Conservation (phyloP, 257 asterid species). For the Forsythia viridissima region DNA sequence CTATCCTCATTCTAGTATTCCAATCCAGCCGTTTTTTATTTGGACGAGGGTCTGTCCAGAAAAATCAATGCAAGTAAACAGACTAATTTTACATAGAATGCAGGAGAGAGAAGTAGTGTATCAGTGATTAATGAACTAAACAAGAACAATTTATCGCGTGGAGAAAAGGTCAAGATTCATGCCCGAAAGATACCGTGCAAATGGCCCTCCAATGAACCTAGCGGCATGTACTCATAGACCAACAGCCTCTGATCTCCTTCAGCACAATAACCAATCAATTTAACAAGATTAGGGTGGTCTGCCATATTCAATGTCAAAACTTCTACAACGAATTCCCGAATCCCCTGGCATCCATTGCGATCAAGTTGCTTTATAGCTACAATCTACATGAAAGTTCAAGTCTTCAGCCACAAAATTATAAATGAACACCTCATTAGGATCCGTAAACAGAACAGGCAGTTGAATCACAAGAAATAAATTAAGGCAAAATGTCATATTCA, state of each 20-base stretch:
- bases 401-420: neutral
- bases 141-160: neutral
- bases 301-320: conserved; percentile 45
- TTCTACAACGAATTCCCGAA: conserved; percentile 45
- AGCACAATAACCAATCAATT: conserved; percentile 49
- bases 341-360: conserved; percentile 49
- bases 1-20: conserved; percentile 47
- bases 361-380: conserved; percentile 58
- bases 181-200: conserved; percentile 33
- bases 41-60: conserved; percentile 21
- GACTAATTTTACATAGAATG: neutral
- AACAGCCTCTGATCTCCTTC: conserved; percentile 52
- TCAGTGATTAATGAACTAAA: neutral
- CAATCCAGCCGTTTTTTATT: conserved; percentile 33
- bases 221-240: conserved; percentile 55
- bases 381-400: conserved; percentile 28
- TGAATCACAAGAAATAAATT: neutral
- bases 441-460: neutral
- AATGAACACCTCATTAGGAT: neutral
- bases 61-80: neutral
- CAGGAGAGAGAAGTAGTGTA: neutral
- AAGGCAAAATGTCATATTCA: neutral
- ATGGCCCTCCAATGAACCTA: conserved; percentile 54
- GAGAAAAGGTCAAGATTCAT: neutral
- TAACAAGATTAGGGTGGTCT: conserved; percentile 52